Conservation (phyloP, 2,329 filamentous ascomycete species). For the Periconia digitata region DNA sequence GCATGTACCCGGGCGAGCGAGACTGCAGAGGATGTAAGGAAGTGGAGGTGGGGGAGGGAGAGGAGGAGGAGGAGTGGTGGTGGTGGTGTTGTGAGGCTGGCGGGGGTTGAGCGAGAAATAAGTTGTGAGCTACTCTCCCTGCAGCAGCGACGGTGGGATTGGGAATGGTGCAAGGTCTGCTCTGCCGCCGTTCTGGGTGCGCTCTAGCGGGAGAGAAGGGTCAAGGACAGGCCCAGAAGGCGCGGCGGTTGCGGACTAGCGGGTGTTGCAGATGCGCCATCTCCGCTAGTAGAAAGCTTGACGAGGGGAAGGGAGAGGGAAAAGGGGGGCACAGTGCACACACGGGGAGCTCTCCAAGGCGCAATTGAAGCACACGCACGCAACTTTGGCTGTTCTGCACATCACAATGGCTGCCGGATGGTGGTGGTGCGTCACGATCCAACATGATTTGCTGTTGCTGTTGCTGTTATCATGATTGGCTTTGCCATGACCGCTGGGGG, state of each 20-base stretch:
- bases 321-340: no score
- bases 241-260: no score
- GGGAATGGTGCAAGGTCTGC: not conserved
- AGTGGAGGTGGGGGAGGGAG: constrained; percentile 4
- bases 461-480: no score
- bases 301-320: no score
- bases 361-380: no score
- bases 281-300: not conserved
- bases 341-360: no score
- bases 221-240: not conserved
- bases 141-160: not conserved
- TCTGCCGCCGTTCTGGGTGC: not conserved
- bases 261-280: not conserved
- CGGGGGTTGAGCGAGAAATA: constrained; percentile 22
- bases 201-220: not conserved
- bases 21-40: constrained; percentile 16
- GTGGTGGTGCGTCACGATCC: no score
- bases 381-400: no score
- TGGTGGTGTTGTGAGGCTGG: constrained; percentile 10
- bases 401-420: no score
- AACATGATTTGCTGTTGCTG: no score
- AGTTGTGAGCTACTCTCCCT: constrained; percentile 15
- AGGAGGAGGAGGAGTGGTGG: constrained; percentile 16
- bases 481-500: no score
- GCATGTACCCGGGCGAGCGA: constrained; percentile 36